Conservation (phyloP, 2,329 filamentous ascomycete genomes). For the Talaromyces sp. region DNA sequence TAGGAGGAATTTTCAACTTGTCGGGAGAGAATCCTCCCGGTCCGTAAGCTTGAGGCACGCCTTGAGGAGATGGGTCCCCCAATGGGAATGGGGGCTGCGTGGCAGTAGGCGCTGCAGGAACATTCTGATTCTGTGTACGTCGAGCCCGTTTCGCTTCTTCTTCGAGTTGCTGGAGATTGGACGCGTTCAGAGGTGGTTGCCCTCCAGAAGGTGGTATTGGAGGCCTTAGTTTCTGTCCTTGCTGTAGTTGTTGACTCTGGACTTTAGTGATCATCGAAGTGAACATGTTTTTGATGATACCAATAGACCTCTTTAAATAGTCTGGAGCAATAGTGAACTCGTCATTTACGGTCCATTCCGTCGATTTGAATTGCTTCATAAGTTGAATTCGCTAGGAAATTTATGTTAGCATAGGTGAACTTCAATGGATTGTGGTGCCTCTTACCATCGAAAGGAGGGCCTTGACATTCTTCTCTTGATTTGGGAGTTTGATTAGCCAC, state of each 20-base stretch:
- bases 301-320: slow-evolving; percentile 35
- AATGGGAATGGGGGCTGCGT: slow-evolving; percentile 53
- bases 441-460: slow-evolving; percentile 40
- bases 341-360: slow-evolving; percentile 43
- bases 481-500: slow-evolving; percentile 37
- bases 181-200: slow-evolving; percentile 41
- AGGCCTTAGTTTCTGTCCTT: slow-evolving; percentile 24
- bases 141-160: slow-evolving; percentile 42
- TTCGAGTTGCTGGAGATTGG: slow-evolving; percentile 47
- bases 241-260: slow-evolving; percentile 28
- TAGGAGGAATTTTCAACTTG: slow-evolving; percentile 56
- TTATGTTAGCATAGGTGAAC: background rate
- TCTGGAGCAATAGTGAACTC: slow-evolving; percentile 44
- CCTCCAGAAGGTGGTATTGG: slow-evolving; percentile 20
- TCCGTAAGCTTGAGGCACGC: slow-evolving; percentile 56
- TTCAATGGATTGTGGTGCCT: slow-evolving; percentile 14
- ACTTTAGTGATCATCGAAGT: slow-evolving; percentile 35
- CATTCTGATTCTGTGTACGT: slow-evolving; percentile 38
- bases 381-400: slow-evolving; percentile 40
- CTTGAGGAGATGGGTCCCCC: slow-evolving; percentile 53
- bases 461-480: slow-evolving; percentile 39
- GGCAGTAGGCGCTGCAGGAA: slow-evolving; percentile 48
- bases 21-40: slow-evolving; percentile 53
- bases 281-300: slow-evolving; percentile 43
- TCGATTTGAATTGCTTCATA: slow-evolving; percentile 45